Conservation (phyloP, 805 yeast genomes). For the Candida chauliodis region DNA sequence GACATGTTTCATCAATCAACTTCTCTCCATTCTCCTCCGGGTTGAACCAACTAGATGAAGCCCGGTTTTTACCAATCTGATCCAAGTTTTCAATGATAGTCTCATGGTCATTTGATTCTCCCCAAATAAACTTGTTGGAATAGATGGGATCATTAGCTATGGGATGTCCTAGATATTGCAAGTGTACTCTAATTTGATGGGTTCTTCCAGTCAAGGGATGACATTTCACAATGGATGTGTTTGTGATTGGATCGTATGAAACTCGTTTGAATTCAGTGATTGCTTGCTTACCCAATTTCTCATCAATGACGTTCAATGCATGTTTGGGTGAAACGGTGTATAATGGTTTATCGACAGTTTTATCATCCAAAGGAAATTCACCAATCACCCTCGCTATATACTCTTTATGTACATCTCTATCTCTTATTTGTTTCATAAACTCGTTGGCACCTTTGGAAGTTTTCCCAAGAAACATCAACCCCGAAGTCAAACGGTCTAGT, state of each 20-base stretch:
- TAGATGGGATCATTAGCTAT: constrained; percentile 67
- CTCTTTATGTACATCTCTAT: constrained; percentile 72
- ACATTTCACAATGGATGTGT: constrained; percentile 73
- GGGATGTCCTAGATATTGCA: constrained; percentile 63
- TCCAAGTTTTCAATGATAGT: constrained; percentile 51
- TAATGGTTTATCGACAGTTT: constrained; percentile 65
- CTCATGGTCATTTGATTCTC: constrained; percentile 51
- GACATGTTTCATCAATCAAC: constrained; percentile 56
- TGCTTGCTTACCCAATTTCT: constrained; percentile 62
- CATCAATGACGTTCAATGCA: constrained; percentile 56
- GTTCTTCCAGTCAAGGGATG: constrained; percentile 90
- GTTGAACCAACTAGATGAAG: constrained; percentile 67
- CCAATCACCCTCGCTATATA: constrained; percentile 89
- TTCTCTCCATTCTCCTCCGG: constrained; percentile 64
- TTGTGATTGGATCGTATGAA: constrained; percentile 56
- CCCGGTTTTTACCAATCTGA: constrained; percentile 63
- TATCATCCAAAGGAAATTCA: constrained; percentile 56
- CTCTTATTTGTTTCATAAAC: constrained; percentile 67
- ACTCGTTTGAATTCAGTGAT: constrained; percentile 65
- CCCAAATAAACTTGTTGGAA: constrained; percentile 80
- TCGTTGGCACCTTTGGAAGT: constrained; percentile 74
- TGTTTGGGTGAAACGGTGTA: constrained; percentile 69
- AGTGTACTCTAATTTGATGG: constrained; percentile 91
- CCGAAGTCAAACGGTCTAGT: constrained; percentile 87
- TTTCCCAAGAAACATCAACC: constrained; percentile 87